phyloP scores from a whole-genome alignment of 257 asterid genomes.

The Leptodermis oblonga region DNA sequence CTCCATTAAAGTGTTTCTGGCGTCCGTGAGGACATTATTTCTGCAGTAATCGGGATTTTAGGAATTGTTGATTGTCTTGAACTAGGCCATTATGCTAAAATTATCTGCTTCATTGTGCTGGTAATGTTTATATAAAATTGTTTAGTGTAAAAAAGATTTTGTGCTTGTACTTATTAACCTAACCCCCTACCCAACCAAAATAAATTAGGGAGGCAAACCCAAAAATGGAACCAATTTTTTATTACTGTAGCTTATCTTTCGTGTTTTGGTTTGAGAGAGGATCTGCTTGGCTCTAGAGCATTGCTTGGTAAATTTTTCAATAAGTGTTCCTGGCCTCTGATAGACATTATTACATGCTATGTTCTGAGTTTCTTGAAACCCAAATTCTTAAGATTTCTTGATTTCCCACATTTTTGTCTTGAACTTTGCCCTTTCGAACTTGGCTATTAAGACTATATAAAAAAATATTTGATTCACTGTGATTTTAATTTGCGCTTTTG shows the following conservation, averaged over 20 bases:
- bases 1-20: background rate
- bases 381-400: background rate
- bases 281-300: background rate
- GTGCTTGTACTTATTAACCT: background rate
- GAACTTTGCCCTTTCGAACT: background rate
- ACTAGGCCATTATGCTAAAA: background rate
- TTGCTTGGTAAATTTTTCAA: background rate
- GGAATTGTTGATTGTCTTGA: background rate
- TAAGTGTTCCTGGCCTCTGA: background rate
- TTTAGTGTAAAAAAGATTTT: too few relatives aligned
- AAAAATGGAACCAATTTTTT: background rate
- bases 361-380: background rate
- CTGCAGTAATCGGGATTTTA: background rate
- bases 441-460: background rate
- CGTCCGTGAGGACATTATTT: background rate
- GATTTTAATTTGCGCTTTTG: constrained; percentile 11
- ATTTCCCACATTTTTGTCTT: background rate
- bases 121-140: background rate
- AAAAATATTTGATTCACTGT: background rate
- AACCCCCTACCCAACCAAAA: background rate
- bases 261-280: background rate
- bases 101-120: background rate
- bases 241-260: background rate
- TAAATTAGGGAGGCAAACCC: background rate
- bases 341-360: background rate